A percentile compares a stretch with the other conserved stretches of the same genome.
Conservation (phyloP, 2,329 filamentous ascomycete species). For the Xylaria sp. region DNA sequence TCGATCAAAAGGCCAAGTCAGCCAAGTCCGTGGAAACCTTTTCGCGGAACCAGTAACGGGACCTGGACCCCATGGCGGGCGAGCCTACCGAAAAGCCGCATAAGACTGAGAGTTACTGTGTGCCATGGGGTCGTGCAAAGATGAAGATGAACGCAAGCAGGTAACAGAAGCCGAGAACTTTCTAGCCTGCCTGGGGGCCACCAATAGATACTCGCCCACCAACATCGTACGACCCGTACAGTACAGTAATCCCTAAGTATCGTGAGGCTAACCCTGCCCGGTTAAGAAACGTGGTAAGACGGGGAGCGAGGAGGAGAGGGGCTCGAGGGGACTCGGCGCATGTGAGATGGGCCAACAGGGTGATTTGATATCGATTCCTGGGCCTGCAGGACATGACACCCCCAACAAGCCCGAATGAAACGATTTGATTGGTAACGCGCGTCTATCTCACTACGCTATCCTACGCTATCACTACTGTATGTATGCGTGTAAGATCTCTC, state of each 20-base stretch:
- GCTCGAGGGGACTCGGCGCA: not conserved
- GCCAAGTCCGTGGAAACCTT: slow-evolving; percentile 22
- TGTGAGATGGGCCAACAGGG: slow-evolving; percentile 1
- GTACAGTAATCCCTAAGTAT: slow-evolving; percentile 19
- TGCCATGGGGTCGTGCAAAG: not conserved
- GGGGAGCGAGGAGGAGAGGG: slow-evolving; percentile 18
- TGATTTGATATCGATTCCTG: slow-evolving; percentile 25
- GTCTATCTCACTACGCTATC: slow-evolving; percentile 12
- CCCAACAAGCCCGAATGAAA: not conserved
- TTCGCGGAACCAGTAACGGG: not conserved
- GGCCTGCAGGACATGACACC: slow-evolving; percentile 22
- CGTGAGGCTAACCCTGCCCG: not conserved
- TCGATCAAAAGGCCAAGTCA: slow-evolving; percentile 26
- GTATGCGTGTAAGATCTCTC: slow-evolving; percentile 19
- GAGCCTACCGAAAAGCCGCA: slow-evolving; percentile 9
- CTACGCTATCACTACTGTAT: not conserved
- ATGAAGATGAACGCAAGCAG: not conserved
- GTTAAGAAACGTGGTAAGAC: slow-evolving; percentile 29
- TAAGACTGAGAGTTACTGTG: not conserved
- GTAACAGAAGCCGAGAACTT: not conserved
- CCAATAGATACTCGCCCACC: not conserved
- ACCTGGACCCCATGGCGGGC: not conserved
- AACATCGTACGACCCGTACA: slow-evolving; percentile 18
- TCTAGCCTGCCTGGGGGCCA: not conserved
- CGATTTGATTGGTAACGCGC: slow-evolving; percentile 31